Evolutionary conservation across 2,329 filamentous ascomycete species (phyloP), one percentile per base, ranked within the genome.

Genomic region (Colletotrichum cereale): DNA sequence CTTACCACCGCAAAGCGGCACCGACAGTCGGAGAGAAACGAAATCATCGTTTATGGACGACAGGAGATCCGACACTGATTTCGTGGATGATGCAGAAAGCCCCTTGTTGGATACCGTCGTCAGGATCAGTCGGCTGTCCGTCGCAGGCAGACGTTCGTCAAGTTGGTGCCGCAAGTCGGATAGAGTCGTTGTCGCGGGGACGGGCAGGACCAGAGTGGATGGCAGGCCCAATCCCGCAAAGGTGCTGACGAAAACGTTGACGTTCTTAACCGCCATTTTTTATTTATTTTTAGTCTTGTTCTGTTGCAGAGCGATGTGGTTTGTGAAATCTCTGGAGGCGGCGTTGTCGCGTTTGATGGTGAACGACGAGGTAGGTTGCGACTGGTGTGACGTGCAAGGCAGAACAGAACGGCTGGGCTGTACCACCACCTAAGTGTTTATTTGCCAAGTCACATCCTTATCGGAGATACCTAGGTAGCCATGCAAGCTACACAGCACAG

Each of bases 1-100:
- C 80, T 99, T 99, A 79, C 97, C 97, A 84, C 97, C 96, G 76
- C 92, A 93, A 48, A 98, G 84, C 7, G 93, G 92, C 2, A 92
- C 86, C 8, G 91, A 92, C 38, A 99, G 89, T 65, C 95, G 93
- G 5, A 99, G 88, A 0, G 95, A 92, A 21, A 99, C 86, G 75
- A 98, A 91, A 42, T 90, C 90, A 84, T 92, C 89, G 64, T 88
- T 74, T 6, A 78, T 75, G 42, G 80, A 79, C 4, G 87, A 84
- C 47, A 96, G 86, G 26, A 95, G 87, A 16, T 86, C 86, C 14
- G 89, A 88, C 36, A 97, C 84, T 2, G 88, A 85, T 0, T 83
- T 78, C 2, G 84, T 75, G 24, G 89, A 91, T 53, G 82, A 82
- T 2, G 84, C 79, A 0, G 86, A 81, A 0, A 98, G 84, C 75